Base-by-base conservation (phyloP, 1,139 yeast species). In the Lodderomyces theae region DNA sequence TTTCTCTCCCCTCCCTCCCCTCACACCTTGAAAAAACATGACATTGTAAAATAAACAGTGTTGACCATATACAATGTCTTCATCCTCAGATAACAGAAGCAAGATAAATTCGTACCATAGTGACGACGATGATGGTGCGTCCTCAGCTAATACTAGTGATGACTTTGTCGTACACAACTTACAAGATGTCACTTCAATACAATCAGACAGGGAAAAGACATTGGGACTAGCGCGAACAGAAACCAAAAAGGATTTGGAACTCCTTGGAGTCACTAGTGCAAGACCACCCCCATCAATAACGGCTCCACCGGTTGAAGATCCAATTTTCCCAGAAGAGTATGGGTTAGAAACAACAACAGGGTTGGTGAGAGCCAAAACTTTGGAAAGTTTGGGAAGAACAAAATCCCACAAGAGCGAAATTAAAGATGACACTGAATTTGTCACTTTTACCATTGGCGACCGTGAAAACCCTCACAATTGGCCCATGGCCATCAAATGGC, bases 391-490 rank as follows among this genome's bases (percentile, higher is more conserved):
- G 35, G 94, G 94, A 34, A 75, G 94, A 68, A 57, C 69, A 1
- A 64, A 69, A 40, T 36, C 33, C 10, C 40, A 38, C 33, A 28
- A 39, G 15, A 15, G 37, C 11, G 31, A 28, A 28, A 33, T 39
- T n/a, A 29, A 25, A 6, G 87, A 82, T 51, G 80, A 82, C 4
- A 87, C 81, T 34, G 90, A 87, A 57, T 84, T 86, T 56, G 96
- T 88, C 44, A 88, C 96, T 1, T 88, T 86, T 58, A 66, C 71
- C 5, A 69, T 80, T 11, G 77, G 77, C 48, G 96, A 88, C 58
- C 92, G 94, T 0, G 89, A 80, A 51, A 89, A 88, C 60, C 96
- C 97, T 18, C 82, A 83, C 54, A 88, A 88, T 60, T 89, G 96
- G 96, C 65, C 76, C 17, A 50, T 68, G 34, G 50, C 53, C 48